Evolutionary conservation across 2,329 filamentous ascomycete species (phyloP).

Genomic region (Orbilia brochopaga): DNA sequence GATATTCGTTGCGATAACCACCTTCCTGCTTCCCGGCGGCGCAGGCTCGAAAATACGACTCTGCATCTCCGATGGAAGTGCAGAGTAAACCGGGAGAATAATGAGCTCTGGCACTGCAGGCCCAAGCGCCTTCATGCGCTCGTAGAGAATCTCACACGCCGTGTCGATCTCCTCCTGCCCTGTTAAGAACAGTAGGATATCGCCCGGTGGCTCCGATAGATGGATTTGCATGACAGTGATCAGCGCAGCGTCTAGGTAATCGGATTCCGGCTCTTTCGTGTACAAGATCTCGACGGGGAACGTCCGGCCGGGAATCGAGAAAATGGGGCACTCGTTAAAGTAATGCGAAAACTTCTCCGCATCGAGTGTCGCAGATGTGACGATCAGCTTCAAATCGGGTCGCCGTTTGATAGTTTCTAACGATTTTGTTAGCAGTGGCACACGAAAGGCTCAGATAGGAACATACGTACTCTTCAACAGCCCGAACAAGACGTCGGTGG

Average conservation of each 20-base stretch:
- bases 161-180: constrained; percentile 98
- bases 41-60: constrained; percentile 93
- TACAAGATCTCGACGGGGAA: constrained; percentile 97
- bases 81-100: constrained; percentile 94
- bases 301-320: constrained; percentile 92
- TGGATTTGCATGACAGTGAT: constrained; percentile 99
- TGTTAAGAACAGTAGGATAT: constrained; percentile 95
- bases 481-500: constrained; percentile 93
- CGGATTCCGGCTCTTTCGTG: constrained; percentile 89
- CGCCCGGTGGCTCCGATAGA: constrained; percentile 85
- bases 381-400: constrained; percentile 89
- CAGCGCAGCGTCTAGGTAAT: constrained; percentile 92
- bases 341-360: constrained; percentile 97
- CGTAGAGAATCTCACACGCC: constrained; percentile 85
- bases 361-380: constrained; percentile 94
- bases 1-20: constrained; percentile 97
- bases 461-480: constrained; percentile 69
- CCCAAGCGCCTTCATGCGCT: constrained; percentile 94
- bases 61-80: constrained; percentile 90
- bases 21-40: constrained; percentile 82
- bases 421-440: constrained; percentile 12
- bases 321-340: constrained; percentile 94
- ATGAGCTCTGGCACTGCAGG: constrained; percentile 88
- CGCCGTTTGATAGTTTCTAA: constrained; percentile 80
- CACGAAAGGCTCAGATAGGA: background rate